Evolutionary conservation across 1,284 basidiomycete genomes (phyloP).

Genomic region (Ganoderma meredithae): DNA sequence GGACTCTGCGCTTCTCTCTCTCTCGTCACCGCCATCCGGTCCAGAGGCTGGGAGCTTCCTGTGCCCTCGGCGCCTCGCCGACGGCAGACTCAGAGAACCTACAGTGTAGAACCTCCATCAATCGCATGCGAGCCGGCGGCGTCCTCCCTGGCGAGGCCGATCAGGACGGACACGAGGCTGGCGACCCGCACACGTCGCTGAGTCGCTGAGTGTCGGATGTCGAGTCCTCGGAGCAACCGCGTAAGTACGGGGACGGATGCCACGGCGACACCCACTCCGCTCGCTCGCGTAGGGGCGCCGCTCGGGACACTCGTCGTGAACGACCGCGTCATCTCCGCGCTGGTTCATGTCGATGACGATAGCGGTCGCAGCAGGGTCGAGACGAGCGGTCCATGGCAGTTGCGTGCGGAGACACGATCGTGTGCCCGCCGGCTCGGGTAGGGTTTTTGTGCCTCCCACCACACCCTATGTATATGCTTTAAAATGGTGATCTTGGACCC

Average conservation of each 20-base stretch:
- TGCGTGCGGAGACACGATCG: background rate
- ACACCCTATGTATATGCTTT: too few species aligned
- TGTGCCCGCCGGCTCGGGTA: background rate
- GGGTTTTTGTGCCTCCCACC: too few species aligned
- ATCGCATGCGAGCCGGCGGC: background rate
- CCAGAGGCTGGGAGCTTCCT: background rate
- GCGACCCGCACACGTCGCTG: background rate
- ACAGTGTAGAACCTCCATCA: background rate
- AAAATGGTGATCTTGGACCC: too few species aligned
- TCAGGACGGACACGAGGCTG: constrained; percentile 2
- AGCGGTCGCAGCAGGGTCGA: background rate
- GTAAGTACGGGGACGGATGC: background rate
- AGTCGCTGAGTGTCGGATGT: background rate
- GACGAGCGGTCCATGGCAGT: background rate
- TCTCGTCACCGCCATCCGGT: background rate
- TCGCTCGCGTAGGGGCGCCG: background rate
- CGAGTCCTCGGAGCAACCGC: background rate
- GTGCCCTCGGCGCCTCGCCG: too few species aligned
- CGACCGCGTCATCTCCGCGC: background rate
- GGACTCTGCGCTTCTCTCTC: background rate
- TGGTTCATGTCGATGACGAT: background rate
- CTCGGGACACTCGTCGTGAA: background rate
- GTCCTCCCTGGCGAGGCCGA: background rate
- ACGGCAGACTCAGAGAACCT: too few species aligned
- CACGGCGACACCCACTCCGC: constrained; percentile 1